These are phyloP conservation scores for Rutstroemia sp. DNA, from an alignment of 2,329 filamentous ascomycete genomes.

Conservation along the genomic window DNA sequence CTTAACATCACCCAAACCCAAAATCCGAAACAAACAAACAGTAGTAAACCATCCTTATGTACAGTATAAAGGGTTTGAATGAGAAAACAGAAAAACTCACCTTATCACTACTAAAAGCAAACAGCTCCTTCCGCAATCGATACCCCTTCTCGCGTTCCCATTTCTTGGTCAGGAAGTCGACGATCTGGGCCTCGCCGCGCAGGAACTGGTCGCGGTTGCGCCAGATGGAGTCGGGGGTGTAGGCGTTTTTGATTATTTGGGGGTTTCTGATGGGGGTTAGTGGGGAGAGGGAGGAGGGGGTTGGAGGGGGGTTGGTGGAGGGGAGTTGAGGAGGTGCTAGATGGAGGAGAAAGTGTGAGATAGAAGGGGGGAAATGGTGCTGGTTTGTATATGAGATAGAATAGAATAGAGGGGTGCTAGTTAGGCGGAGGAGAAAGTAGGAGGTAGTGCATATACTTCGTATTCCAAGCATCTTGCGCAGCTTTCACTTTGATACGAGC, in stretches of 20 bases:
- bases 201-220: slow-evolving; percentile 69
- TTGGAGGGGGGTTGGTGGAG: not conserved
- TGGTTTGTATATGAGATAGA: no score
- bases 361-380: no score
- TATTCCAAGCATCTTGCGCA: slow-evolving; percentile 79
- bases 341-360: no score
- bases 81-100: no score
- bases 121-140: slow-evolving; percentile 73
- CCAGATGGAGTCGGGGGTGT: slow-evolving; percentile 73
- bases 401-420: no score
- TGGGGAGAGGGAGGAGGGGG: not conserved
- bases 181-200: slow-evolving; percentile 58
- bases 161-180: slow-evolving; percentile 61
- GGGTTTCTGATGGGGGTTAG: slow-evolving; percentile 47
- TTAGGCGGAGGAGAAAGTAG: no score
- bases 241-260: slow-evolving; percentile 57
- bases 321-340: not conserved
- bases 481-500: slow-evolving; percentile 74
- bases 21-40: no score
- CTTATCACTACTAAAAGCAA: slow-evolving; percentile 64
- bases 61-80: no score
- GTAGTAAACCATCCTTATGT: no score
- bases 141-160: slow-evolving; percentile 69
- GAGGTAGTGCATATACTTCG: slow-evolving; percentile 41
- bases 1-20: no score